A percentile compares a stretch with the other conserved stretches of the same genome.
These are phyloP conservation scores for Backusella circina DNA, from an alignment of 192 early-diverging fungal genomes.

Conservation along the genomic window DNA sequence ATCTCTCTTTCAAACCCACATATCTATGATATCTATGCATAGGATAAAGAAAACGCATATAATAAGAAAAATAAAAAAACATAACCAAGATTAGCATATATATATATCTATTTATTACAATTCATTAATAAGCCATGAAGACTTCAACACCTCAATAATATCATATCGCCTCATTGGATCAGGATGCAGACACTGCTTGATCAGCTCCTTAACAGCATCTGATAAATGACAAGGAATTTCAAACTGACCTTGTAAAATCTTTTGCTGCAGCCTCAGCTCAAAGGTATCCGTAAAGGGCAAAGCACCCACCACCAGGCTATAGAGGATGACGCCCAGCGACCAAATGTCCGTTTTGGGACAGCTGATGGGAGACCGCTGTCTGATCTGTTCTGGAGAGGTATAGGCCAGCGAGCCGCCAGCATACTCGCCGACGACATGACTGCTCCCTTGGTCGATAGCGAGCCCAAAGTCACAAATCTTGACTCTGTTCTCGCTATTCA, in stretches of 20 bases:
- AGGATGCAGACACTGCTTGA: slow-evolving; percentile 41
- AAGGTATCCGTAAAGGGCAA: slow-evolving; percentile 77
- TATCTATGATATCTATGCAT: background rate
- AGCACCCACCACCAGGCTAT: slow-evolving; percentile 58
- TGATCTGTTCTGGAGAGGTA: slow-evolving; percentile 65
- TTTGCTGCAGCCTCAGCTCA: slow-evolving; percentile 63
- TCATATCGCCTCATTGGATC: slow-evolving; percentile 41
- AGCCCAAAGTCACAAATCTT: slow-evolving; percentile 92
- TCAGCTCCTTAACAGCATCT: slow-evolving; percentile 32
- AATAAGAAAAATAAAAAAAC: background rate
- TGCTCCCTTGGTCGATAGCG: slow-evolving; percentile 40
- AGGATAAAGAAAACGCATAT: background rate
- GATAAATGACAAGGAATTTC: slow-evolving; percentile 35
- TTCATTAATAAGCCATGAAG: slow-evolving; percentile 11
- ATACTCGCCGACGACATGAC: background rate
- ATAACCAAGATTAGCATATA: background rate
- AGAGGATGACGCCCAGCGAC: slow-evolving; percentile 73
- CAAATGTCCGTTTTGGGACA: slow-evolving; percentile 68
- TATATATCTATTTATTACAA: slow-evolving; percentile 11
- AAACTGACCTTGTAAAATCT: slow-evolving; percentile 66
- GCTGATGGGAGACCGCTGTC: slow-evolving; percentile 34
- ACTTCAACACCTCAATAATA: slow-evolving; percentile 38
- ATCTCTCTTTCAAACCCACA: background rate
- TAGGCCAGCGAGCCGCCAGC: slow-evolving; percentile 69
- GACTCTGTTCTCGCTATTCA: slow-evolving; percentile 55